A percentile compares a stretch with the other conserved stretches of the same genome.
These are phyloP conservation scores for Moniliophthora roreri DNA, from an alignment of 1,284 basidiomycete species.

Conservation along the genomic window DNA sequence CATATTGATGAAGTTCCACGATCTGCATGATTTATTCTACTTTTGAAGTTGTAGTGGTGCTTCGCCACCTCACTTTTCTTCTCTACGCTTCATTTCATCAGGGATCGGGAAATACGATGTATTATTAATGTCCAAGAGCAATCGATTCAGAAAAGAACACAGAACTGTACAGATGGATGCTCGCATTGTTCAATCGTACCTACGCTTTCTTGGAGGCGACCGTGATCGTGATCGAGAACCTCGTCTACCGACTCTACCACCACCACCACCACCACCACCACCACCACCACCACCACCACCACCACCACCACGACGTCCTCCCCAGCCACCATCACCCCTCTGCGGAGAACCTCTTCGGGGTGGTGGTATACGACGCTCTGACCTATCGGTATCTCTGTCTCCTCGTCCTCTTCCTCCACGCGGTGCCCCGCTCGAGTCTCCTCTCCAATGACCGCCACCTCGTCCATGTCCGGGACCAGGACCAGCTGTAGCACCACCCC, in stretches of 20 bases:
- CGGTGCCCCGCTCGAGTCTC: conserved; percentile 50
- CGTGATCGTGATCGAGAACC: conserved; percentile 35
- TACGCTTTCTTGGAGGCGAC: conserved; percentile 24
- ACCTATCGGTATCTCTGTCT: conserved; percentile 37
- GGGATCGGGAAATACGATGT: too few species aligned
- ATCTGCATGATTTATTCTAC: too few species aligned
- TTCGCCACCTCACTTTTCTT: too few species aligned
- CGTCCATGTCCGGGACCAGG: conserved; percentile 41
- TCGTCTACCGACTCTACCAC: too few species aligned
- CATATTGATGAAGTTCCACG: too few species aligned
- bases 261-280: too few species aligned
- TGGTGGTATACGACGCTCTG: conserved; percentile 40
- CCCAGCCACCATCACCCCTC: conserved; percentile 34
- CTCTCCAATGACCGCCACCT: conserved; percentile 70
- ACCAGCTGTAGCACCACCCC: conserved; percentile 39
- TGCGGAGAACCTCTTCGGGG: conserved; percentile 45
- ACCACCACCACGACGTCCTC: conserved; percentile 33
- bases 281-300: conserved; percentile 35
- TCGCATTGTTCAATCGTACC: conserved; percentile 15
- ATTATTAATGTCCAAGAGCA: too few species aligned
- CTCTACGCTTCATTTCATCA: too few species aligned
- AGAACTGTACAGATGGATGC: conserved; percentile 1
- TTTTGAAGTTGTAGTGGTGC: too few species aligned
- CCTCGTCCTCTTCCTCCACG: conserved; percentile 40
- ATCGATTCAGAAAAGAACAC: background rate